Evolutionary conservation across 371 early-diverging fungal genomes (phyloP).

Genomic region (Mortierella sp.): DNA sequence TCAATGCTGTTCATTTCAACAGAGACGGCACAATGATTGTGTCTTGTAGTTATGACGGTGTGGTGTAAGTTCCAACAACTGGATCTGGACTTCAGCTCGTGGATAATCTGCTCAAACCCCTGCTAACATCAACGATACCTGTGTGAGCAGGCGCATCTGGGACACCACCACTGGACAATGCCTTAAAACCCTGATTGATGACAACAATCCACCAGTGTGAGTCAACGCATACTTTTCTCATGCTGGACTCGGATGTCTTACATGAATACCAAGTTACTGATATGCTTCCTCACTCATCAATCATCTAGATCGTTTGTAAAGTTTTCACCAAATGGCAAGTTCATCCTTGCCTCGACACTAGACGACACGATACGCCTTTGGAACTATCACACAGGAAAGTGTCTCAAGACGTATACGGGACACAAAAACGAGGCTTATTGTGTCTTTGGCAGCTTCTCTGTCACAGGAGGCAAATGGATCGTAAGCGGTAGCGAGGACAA

Average conservation of each 20-base stretch:
- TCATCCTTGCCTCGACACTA: conserved; percentile 92
- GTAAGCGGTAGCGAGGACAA: conserved; percentile 96
- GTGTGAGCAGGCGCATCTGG: conserved; percentile 87
- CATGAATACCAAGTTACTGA: no score
- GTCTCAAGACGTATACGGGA: conserved; percentile 93
- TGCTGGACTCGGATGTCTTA: not conserved
- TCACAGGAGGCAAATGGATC: conserved; percentile 96
- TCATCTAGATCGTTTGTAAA: conserved; percentile 94
- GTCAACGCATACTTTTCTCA: conserved; percentile 17
- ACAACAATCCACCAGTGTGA: conserved; percentile 94
- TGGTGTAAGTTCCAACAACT: conserved; percentile 74
- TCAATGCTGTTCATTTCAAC: conserved; percentile 95
- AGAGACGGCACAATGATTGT: conserved; percentile 97
- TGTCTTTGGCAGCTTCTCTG: conserved; percentile 91
- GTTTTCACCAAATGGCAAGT: conserved; percentile 98
- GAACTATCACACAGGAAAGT: conserved; percentile 93
- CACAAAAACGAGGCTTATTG: conserved; percentile 94
- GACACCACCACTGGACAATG: conserved; percentile 96
- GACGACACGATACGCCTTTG: conserved; percentile 95
- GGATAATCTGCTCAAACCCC: not conserved
- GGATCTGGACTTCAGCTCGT: not conserved
- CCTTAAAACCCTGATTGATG: conserved; percentile 93
- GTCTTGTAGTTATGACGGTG: conserved; percentile 93
- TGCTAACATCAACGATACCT: conserved; percentile 1
- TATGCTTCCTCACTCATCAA: no score